A percentile compares a stretch with the other conserved stretches of the same genome.
phyloP scores from a whole-genome alignment of 192 early-diverging fungal species.

The Pilaira anomala region DNA sequence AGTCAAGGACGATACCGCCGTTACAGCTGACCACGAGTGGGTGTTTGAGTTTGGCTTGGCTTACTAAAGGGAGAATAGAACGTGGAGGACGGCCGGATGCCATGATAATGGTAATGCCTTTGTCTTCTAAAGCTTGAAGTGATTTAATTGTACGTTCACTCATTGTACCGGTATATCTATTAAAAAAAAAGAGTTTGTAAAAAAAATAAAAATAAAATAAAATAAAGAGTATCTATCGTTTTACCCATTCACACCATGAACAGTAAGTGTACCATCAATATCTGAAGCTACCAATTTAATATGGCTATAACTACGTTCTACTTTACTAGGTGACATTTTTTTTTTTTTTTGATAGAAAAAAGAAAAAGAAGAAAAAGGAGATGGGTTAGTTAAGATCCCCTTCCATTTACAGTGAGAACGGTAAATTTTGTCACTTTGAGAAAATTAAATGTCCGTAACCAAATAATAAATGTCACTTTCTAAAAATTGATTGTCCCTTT shows the following conservation, averaged over 20 bases:
- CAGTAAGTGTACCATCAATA: constrained; percentile 28
- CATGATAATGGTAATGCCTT: constrained; percentile 22
- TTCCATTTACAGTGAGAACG: no score
- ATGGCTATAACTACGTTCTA: background rate
- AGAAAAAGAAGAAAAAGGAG: background rate
- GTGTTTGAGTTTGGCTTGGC: constrained; percentile 17
- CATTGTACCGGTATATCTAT: constrained; percentile 11
- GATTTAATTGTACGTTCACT: constrained; percentile 13
- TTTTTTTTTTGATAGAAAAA: background rate
- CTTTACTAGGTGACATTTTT: background rate
- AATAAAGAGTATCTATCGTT: background rate
- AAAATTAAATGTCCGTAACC: no score
- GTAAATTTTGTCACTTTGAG: no score
- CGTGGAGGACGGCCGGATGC: constrained; percentile 32
- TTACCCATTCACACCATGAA: constrained; percentile 15
- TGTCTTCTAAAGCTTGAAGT: constrained; percentile 16
- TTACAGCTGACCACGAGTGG: constrained; percentile 25
- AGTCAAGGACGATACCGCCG: constrained; percentile 28
- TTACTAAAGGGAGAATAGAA: constrained; percentile 23
- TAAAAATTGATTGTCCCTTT: no score
- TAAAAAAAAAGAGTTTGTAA: background rate
- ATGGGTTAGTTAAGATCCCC: no score
- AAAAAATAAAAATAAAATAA: background rate
- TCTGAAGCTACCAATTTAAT: constrained; percentile 29
- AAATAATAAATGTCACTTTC: no score